Evolutionary conservation across 2,329 filamentous ascomycete species (phyloP), one percentile per base, ranked within the genome.

Genomic region (Xylaria sp.): DNA sequence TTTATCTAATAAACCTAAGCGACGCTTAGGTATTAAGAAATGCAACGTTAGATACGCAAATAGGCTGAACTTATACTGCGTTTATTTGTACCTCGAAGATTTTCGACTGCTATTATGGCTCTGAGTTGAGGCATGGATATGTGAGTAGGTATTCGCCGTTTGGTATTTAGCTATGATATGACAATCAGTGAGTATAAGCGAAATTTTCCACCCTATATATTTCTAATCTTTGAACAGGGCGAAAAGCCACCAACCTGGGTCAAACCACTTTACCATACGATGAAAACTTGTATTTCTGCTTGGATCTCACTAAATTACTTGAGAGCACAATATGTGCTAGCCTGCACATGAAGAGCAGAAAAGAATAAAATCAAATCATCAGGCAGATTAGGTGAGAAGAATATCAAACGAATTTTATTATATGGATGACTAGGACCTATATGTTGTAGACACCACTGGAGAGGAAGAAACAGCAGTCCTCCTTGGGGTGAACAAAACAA

Each of bases 401-500:
- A 7, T 9, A 55, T 34, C 32, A 34, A 17, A 36, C 8, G n/a
- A 21, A 34, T 36, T 55, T 55, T 30, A 30, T 54, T 69, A 56
- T 63, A 63, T 63, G 55, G 1, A 55, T 61, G 61, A 39, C 42
- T 67, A 64, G n/a, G 56, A 21, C n/a, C 42, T 59, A 51, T 67
- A 48, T 32, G 19, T 45, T 48, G 50, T 39, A n/a, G 36, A 59
- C 7, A 56, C 42, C 30, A 59, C 45, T 11, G 9, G 47, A 50
- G 9, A 17, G 19, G 61, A 56, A 17, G 53, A 21, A 61, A 51
- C 34, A 48, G 30, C 50, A 36, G 11, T 69, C 36, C 59, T 69
- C 59, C 54, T 19, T 56, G 39, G 21, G 32, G 30, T 27, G 55
- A 58, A 54, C 27, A 56, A 69, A 68, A 68, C 24, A 67, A 65